Base-by-base conservation (phyloP, 148 eudicot genomes). In the Rhododendron simsii region DNA sequence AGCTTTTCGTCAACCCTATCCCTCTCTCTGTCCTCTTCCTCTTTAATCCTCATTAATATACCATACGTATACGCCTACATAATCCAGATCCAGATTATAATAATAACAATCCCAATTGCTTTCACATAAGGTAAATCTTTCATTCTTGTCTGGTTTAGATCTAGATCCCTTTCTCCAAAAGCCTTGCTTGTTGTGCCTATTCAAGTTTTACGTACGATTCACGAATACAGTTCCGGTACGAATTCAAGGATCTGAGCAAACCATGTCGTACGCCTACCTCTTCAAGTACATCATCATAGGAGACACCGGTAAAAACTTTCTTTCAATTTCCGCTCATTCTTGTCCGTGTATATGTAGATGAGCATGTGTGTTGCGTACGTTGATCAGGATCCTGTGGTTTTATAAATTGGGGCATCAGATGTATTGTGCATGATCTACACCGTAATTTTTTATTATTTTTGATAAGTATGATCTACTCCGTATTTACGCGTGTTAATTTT, bases 231-330 rank as follows among this genome's bases (percentile, higher is more conserved):
- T 74, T 84, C 55, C 55, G 10, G 61, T 53, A 76, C 15, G 37
- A 80, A 41, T 12, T 80, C 78, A 14, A 21, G 23, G 48, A 86
- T 81, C 87, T 23, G 80, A 35, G 59, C 83, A 63, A n/a, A 74
- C 78, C 28, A 95, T 95, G 98, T 95, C 98, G 10, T 95, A 94
- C 90, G 98, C 96, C 30, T 95, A 95, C 80, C 98, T 95, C 51
- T 95, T 95, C 91, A 95, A 95, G 90, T 95, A 94, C 90, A 95
- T 95, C 87, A 91, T 95, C 91, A 95, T 95, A 84, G 98, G 98
- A 7, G 98, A 95, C 71, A 94, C 96, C 33, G 98, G 98, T 94
- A 89, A 84, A 5, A 55, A 6, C 9, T 78, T 59, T 39, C 30
- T 65, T 21, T 57, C 75, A 28, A 10, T 82, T 47, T 53, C 67